Conservation (phyloP, 805 yeast genomes). For the Saccharomycopsis fibuligera region DNA sequence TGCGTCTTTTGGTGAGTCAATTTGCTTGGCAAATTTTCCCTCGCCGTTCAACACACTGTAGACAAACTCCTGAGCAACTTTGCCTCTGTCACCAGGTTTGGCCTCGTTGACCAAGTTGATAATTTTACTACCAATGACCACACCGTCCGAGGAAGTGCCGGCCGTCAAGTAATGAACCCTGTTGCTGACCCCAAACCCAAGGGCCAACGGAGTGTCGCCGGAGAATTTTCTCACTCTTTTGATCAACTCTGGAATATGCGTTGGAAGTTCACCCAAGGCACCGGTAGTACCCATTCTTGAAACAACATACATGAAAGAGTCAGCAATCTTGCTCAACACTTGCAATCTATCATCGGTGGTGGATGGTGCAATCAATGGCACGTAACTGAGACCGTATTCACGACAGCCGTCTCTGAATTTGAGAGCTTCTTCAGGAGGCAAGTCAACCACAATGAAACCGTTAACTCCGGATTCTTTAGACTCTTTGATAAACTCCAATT, state of each 20-base stretch:
- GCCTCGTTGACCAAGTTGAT: constrained; percentile 65
- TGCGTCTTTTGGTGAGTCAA: constrained; percentile 21
- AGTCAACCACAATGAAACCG: constrained; percentile 90
- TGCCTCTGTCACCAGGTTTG: constrained; percentile 50
- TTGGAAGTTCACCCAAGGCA: constrained; percentile 58
- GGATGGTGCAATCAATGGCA: constrained; percentile 95
- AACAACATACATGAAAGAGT: constrained; percentile 92
- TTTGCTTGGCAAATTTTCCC: constrained; percentile 27
- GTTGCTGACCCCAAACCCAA: constrained; percentile 95
- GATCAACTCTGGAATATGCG: constrained; percentile 61
- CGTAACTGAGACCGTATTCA: constrained; percentile 65
- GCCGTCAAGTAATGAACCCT: constrained; percentile 83
- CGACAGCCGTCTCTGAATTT: constrained; percentile 72
- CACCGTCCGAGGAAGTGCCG: constrained; percentile 84
- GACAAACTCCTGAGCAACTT: constrained; percentile 60
- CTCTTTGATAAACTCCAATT: constrained; percentile 69
- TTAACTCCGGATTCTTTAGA: constrained; percentile 88
- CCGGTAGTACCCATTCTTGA: constrained; percentile 99
- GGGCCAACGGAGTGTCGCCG: constrained; percentile 82
- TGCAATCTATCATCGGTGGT: constrained; percentile 86
- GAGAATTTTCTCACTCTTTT: constrained; percentile 68
- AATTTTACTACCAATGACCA: constrained; percentile 88
- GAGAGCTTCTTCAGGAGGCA: constrained; percentile 97
- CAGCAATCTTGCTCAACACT: constrained; percentile 78
- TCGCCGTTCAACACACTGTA: constrained; percentile 61